Base-by-base conservation (phyloP, 148 eudicot species). In the Fallopia convolvulus region DNA sequence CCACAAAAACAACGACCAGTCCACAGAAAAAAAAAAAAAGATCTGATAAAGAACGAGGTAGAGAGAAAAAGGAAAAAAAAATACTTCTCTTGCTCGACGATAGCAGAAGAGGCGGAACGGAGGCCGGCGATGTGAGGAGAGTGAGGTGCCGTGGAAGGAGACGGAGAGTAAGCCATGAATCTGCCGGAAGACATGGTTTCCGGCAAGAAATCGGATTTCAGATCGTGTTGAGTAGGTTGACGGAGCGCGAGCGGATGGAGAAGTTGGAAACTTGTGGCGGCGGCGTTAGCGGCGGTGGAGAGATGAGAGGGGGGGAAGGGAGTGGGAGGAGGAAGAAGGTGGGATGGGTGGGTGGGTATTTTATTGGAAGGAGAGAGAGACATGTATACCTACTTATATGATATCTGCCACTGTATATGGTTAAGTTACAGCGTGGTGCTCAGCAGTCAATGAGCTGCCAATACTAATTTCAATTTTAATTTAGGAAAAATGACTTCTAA, bases 101-200 rank as follows among this genome's bases (percentile, higher is more conserved):
- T 71, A 23, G 87, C 87, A 75, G 85, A 48, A 52, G 92, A 75
- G 73, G 90, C 84, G 49, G 92, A 89, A 75, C 88, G 91, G 8
- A 90, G 87, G 44, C 84, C 86, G 60, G 79, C 83, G 89, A 94
- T 81, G 80, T 92, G 98, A 73, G 98, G 97, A 75, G 98, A 94
- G 84, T 88, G 97, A 80, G 99, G 94, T 0, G 97, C 89, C 49
- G 89, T 83, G 20, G 97, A 89, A 2, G 92, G 96, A 6, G 98
- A 94, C 14, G 99, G 99, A 2, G 99, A 94, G 88, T 92, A 94
- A 0, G 98, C 89, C 98, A 94, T 94, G 79, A 88, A 94, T 83
- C 97, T 89, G 56, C 95, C 97, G 81, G 97, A 86, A 75, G 97
- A 86, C 98, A 94, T 94, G 15, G 26, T 32, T 80, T 82, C 77